phyloP scores from a whole-genome alignment of 768 basidiomycete species.

The Trametes cinnabarina region DNA sequence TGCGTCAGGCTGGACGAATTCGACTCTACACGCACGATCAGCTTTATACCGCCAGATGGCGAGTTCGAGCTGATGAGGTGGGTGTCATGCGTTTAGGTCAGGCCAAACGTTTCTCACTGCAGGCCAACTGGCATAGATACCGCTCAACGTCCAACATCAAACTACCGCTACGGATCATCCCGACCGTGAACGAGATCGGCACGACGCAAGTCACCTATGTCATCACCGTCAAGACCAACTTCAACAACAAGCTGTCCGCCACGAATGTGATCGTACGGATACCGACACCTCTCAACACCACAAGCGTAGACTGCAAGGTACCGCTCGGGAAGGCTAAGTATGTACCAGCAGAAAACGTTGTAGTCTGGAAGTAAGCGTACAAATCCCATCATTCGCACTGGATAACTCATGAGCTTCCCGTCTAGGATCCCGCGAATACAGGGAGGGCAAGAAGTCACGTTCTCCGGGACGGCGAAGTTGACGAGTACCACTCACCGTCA shows the following conservation, averaged over 20 bases:
- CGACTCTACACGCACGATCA: constrained; percentile 90
- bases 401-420: background rate
- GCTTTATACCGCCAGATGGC: constrained; percentile 96
- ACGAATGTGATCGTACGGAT: constrained; percentile 91
- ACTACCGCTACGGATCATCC: constrained; percentile 83
- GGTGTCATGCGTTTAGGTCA: constrained; percentile 26
- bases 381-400: background rate
- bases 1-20: constrained; percentile 95
- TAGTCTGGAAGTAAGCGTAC: constrained; percentile 90
- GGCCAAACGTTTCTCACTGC: constrained; percentile 1
- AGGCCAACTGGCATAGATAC: constrained; percentile 54
- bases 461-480: constrained; percentile 77
- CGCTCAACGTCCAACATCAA: constrained; percentile 96
- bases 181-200: constrained; percentile 90
- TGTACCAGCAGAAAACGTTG: constrained; percentile 91
- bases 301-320: constrained; percentile 88
- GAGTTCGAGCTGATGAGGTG: constrained; percentile 98
- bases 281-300: constrained; percentile 95
- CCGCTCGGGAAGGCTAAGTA: constrained; percentile 96
- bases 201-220: constrained; percentile 91
- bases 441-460: constrained; percentile 87
- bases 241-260: constrained; percentile 88
- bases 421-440: constrained; percentile 90
- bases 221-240: constrained; percentile 83
- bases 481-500: constrained; percentile 90